Conservation (phyloP, 1,284 basidiomycete species). For the Inonotus obliquus region DNA sequence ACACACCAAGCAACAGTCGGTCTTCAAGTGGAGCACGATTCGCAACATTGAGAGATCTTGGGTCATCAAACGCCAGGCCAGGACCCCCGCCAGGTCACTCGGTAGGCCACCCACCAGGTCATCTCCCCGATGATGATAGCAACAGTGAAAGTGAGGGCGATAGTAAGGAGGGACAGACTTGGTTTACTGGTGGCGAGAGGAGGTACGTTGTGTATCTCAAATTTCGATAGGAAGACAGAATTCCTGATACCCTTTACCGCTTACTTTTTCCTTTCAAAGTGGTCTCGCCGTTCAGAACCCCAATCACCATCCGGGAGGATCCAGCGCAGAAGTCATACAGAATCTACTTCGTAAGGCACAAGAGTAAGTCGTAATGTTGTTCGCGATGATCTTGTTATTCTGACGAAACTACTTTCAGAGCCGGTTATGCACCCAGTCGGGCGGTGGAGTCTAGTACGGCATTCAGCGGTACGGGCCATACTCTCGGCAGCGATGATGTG, state of each 20-base stretch:
- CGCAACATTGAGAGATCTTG: slow-evolving; percentile 12
- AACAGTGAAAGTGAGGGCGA: slow-evolving; percentile 48
- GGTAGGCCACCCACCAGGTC: background rate
- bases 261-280: slow-evolving; percentile 37
- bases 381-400: background rate
- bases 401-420: background rate
- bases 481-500: slow-evolving; percentile 82
- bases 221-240: too few species aligned
- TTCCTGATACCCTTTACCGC: background rate
- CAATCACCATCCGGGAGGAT: slow-evolving; percentile 50
- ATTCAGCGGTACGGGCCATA: slow-evolving; percentile 76
- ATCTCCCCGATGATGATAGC: background rate
- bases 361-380: slow-evolving; percentile 52
- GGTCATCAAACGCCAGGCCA: background rate
- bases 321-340: slow-evolving; percentile 68
- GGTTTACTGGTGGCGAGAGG: slow-evolving; percentile 84
- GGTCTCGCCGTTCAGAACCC: slow-evolving; percentile 92
- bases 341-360: slow-evolving; percentile 81
- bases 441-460: slow-evolving; percentile 14
- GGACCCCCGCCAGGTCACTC: background rate
- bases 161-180: slow-evolving; percentile 51
- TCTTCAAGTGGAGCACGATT: slow-evolving; percentile 13
- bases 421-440: background rate
- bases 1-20: slow-evolving; percentile 3
- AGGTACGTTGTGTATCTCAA: slow-evolving; percentile 46